phyloP scores from a whole-genome alignment of 2,329 filamentous ascomycete species.

The Fusarium torulosum region DNA sequence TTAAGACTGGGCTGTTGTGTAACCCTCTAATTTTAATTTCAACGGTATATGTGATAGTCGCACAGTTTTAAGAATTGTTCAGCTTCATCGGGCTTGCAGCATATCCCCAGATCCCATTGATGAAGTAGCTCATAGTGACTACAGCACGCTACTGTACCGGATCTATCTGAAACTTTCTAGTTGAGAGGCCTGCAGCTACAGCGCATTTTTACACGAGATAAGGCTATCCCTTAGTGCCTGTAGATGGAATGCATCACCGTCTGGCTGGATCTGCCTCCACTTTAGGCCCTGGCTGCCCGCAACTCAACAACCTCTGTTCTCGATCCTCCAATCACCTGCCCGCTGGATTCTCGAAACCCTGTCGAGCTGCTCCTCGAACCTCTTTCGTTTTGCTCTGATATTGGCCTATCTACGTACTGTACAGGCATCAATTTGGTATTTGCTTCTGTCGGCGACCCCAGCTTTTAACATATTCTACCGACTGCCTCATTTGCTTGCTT shows the following conservation, averaged over 20 bases:
- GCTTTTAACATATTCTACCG: conserved; percentile 1
- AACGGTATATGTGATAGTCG: background rate
- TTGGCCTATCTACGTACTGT: conserved; percentile 24
- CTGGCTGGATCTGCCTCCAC: conserved; percentile 35
- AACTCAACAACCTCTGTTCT: conserved; percentile 31
- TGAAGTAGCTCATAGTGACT: conserved; percentile 1
- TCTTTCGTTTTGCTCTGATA: conserved; percentile 46
- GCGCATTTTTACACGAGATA: conserved; percentile 12
- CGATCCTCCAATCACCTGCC: conserved; percentile 46
- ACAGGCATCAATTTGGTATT: conserved; percentile 23
- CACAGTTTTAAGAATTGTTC: too few species aligned
- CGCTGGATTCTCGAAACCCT: conserved; percentile 44
- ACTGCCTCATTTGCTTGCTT: conserved; percentile 17
- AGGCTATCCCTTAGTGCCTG: conserved; percentile 23
- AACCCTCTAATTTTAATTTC: background rate
- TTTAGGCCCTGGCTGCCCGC: conserved; percentile 37
- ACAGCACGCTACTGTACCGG: conserved; percentile 9
- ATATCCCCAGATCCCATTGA: background rate
- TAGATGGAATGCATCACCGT: conserved; percentile 37
- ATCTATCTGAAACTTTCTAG: conserved; percentile 1
- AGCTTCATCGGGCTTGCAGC: too few species aligned
- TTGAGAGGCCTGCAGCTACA: conserved; percentile 20
- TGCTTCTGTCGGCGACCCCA: conserved; percentile 31
- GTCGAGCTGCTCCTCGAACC: conserved; percentile 40
- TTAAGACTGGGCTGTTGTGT: background rate